Evolutionary conservation across 2,329 filamentous ascomycete genomes (phyloP).

Genomic region (Colletotrichum cordylinicola): DNA sequence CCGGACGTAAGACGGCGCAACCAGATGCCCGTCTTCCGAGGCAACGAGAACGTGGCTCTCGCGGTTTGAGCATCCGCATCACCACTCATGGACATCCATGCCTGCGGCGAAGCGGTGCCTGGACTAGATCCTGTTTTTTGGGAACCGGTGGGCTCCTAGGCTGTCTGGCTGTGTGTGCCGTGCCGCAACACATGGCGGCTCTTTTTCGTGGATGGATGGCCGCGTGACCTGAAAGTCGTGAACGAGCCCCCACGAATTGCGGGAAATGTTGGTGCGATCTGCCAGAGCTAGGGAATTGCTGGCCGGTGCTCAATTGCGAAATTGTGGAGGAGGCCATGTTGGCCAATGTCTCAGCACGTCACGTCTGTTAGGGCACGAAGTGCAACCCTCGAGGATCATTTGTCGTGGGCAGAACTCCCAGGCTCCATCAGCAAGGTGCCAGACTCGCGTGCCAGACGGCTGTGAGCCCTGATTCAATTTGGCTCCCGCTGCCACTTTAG

Average conservation of each 20-base stretch:
- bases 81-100: not conserved
- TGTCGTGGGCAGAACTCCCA: not conserved
- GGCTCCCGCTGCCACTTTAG: not conserved
- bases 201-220: conserved; percentile 19
- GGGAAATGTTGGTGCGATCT: not conserved
- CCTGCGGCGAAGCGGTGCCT: not conserved
- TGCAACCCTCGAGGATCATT: not conserved
- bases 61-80: not conserved
- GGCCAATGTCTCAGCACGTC: conserved; percentile 8
- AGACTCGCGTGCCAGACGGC: not conserved
- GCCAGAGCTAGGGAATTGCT: not conserved
- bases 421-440: not conserved
- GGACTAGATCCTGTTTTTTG: not conserved
- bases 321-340: not conserved
- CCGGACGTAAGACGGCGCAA: conserved; percentile 17
- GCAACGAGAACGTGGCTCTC: not conserved
- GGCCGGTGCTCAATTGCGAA: not conserved
- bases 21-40: conserved; percentile 7
- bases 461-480: not conserved
- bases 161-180: not conserved
- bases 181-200: conserved; percentile 13
- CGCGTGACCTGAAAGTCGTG: conserved; percentile 13
- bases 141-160: not conserved
- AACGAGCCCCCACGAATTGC: not conserved
- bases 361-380: not conserved